Evolutionary conservation across 345 rosid species (phyloP).

Genomic region (Turritis glabra): DNA sequence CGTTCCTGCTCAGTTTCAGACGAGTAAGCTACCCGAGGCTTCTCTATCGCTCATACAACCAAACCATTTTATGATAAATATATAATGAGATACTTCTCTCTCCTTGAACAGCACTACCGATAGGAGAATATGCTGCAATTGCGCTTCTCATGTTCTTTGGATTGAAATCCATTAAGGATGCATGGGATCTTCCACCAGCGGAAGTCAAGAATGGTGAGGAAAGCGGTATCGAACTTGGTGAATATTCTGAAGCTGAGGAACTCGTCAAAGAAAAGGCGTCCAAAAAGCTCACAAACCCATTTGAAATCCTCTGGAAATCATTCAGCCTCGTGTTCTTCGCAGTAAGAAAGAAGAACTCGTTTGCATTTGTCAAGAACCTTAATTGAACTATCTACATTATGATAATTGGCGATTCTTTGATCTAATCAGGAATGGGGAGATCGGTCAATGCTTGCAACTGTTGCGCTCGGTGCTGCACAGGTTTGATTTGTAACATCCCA

Average conservation of each 20-base stretch:
- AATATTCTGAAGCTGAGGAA: constrained; percentile 87
- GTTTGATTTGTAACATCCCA: constrained; percentile 33
- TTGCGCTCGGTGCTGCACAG: constrained; percentile 98
- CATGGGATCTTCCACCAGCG: constrained; percentile 83
- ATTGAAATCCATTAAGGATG: constrained; percentile 92
- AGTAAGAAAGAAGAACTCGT: constrained; percentile 48
- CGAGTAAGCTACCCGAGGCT: constrained; percentile 55
- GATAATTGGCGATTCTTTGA: not conserved
- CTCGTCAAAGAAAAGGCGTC: constrained; percentile 91
- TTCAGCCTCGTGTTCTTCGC: constrained; percentile 97
- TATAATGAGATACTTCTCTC: constrained; percentile 26
- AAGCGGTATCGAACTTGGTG: constrained; percentile 69
- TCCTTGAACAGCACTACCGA: constrained; percentile 73
- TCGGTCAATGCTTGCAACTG: constrained; percentile 98
- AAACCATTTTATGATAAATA: not conserved
- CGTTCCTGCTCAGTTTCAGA: constrained; percentile 96
- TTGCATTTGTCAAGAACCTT: not conserved
- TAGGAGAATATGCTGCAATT: constrained; percentile 97
- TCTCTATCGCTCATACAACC: not conserved
- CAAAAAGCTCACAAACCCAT: constrained; percentile 77
- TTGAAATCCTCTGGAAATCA: constrained; percentile 89
- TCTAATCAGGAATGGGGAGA: constrained; percentile 96
- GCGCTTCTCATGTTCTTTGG: constrained; percentile 92
- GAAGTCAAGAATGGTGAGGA: constrained; percentile 55
- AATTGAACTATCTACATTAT: not conserved